phyloP scores from a whole-genome alignment of 371 early-diverging fungal species.

The Phascolomyces articulosus region DNA sequence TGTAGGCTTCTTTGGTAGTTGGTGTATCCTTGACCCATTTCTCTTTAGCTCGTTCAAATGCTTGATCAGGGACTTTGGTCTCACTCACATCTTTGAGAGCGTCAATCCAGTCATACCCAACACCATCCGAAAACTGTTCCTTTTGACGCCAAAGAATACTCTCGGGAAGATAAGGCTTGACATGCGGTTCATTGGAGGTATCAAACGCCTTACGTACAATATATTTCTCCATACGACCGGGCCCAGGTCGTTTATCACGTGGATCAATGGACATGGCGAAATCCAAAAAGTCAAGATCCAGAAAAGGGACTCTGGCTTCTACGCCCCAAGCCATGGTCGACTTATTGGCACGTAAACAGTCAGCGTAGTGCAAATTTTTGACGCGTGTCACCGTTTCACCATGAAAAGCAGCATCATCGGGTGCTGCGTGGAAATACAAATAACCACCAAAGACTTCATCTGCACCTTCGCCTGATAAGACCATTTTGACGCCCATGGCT shows the following conservation, averaged over 20 bases:
- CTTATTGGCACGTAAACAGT: constrained; percentile 97
- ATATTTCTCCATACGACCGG: constrained; percentile 85
- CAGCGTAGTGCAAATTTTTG: constrained; percentile 93
- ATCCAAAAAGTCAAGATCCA: constrained; percentile 88
- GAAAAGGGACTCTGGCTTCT: constrained; percentile 97
- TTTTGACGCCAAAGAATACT: constrained; percentile 96
- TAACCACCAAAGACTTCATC: constrained; percentile 98
- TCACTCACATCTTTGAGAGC: constrained; percentile 78
- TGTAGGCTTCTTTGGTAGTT: constrained; percentile 94
- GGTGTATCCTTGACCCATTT: constrained; percentile 91
- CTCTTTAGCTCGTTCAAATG: constrained; percentile 67
- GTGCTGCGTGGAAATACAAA: constrained; percentile 97
- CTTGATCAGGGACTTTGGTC: constrained; percentile 74
- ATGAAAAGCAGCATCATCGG: constrained; percentile 79
- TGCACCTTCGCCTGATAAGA: constrained; percentile 93
- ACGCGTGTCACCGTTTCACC: constrained; percentile 88
- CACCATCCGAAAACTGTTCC: constrained; percentile 98
- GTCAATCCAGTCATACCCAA: constrained; percentile 97
- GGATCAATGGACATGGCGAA: constrained; percentile 87
- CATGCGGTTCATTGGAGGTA: constrained; percentile 65
- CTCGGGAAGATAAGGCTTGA: constrained; percentile 85
- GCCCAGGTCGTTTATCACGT: constrained; percentile 73
- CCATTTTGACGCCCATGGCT: constrained; percentile 98
- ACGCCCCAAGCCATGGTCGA: constrained; percentile 99
- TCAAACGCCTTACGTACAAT: constrained; percentile 88